Conservation (phyloP, 2,329 filamentous ascomycete genomes). For the Calonectria hawksworthii region DNA sequence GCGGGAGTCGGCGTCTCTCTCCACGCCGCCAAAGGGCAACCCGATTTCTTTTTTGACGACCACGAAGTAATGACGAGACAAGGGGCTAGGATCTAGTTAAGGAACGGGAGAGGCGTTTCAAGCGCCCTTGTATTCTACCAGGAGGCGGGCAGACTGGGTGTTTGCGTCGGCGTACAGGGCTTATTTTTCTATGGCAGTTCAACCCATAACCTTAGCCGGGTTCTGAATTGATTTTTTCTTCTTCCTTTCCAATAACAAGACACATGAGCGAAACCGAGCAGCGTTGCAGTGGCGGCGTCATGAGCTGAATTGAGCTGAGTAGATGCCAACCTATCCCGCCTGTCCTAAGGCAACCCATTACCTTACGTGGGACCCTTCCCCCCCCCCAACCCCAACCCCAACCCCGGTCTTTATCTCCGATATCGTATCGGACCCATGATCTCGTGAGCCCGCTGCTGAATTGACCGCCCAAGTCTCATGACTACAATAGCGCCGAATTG, state of each 20-base stretch:
- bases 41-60: conserved; percentile 32
- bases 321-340: conserved; percentile 1
- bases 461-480: conserved; percentile 28
- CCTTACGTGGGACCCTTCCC: conserved; percentile 22
- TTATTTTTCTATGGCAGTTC: conserved; percentile 31
- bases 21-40: conserved; percentile 17
- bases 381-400: background rate
- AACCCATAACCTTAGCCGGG: conserved; percentile 31
- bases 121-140: conserved; percentile 40
- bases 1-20: conserved; percentile 41
- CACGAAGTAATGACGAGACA: conserved; percentile 46
- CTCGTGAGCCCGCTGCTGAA: conserved; percentile 40
- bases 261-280: background rate
- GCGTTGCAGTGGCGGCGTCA: background rate
- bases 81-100: conserved; percentile 32
- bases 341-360: conserved; percentile 13
- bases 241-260: background rate
- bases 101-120: conserved; percentile 38
- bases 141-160: conserved; percentile 19
- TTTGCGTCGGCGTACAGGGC: conserved; percentile 46
- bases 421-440: conserved; percentile 45
- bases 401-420: conserved; percentile 45
- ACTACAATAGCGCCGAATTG: conserved; percentile 37
- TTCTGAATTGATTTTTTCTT: conserved; percentile 38
- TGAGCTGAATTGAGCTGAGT: conserved; percentile 14